Evolutionary conservation across 2,329 filamentous ascomycete species (phyloP), one percentile per base, ranked within the genome.

Genomic region (Fusarium algeriense): DNA sequence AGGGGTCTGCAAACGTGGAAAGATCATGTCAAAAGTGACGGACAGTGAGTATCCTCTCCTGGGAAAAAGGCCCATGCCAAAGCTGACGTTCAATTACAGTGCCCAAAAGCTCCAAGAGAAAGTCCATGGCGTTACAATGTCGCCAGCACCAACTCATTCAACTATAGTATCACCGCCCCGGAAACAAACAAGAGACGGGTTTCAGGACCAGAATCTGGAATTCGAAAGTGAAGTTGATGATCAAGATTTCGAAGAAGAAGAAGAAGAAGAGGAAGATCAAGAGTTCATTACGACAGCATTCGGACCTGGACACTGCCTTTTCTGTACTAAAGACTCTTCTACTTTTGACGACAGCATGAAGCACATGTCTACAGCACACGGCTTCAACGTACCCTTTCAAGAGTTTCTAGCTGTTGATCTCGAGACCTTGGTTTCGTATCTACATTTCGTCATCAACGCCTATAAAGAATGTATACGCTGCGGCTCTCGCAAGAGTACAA

Each of bases 401-500:
- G 73, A 82, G 2, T 74, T 80, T 12, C 76, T 89, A 2, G 70
- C 79, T 0, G 83, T 87, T 7, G 84, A 87, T 43, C 65, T 83
- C 2, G 83, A 83, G 45, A 83, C 84, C 0, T 74, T 89, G 2
- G 75, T 88, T 15, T 72, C 77, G 26, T 87, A 88, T 55, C 74
- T 88, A 2, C 81, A 84, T 60, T 79, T 86, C 7, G 77, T 88
- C 52, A 83, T 88, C 26, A 83, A 80, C n/a, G 81, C 77, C 1
- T 87, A 86, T 61, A 78, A 79, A 35, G 85, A 88, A 73, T 89
- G 87, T 64, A 80, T 89, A 32, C 81, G 81, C 20, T 89, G 87
- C 70, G 83, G 83, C 1, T 83, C 80, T 7, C 78, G 81, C 37
- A 81, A 84, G 34, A 75, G 75, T 4, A 85, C 83, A 0, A 77